These are phyloP conservation scores for Termitomyces sp. DNA, from an alignment of 768 basidiomycete genomes.

Conservation along the genomic window DNA sequence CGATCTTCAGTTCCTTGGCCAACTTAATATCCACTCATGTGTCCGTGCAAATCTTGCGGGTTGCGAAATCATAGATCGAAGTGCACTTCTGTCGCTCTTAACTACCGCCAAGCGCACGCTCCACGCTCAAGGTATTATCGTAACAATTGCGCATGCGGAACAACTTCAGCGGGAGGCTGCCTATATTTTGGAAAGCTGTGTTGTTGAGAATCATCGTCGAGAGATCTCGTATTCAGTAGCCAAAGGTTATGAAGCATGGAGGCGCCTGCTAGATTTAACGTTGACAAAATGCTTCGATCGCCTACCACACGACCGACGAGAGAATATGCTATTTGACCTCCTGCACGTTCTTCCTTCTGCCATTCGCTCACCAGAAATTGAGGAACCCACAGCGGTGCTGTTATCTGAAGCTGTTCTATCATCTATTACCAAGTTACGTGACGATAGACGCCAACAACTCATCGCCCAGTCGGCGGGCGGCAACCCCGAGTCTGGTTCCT, in stretches of 20 bases:
- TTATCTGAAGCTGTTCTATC: conserved; percentile 81
- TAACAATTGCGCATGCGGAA: conserved; percentile 56
- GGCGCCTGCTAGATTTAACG: conserved; percentile 75
- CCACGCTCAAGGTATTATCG: conserved; percentile 61
- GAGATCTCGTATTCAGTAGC: conserved; percentile 69
- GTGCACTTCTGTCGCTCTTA: conserved; percentile 66
- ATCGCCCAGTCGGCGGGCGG: conserved; percentile 61
- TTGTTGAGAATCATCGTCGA: conserved; percentile 82
- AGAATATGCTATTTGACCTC: conserved; percentile 87
- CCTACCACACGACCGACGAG: conserved; percentile 75
- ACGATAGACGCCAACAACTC: conserved; percentile 69
- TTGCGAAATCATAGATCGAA: conserved; percentile 79
- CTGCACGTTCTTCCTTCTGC: conserved; percentile 74
- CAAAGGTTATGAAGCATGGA: conserved; percentile 79
- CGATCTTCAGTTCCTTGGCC: conserved; percentile 57
- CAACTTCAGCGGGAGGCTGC: conserved; percentile 62
- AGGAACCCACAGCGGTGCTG: conserved; percentile 72
- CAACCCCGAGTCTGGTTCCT: conserved; percentile 55
- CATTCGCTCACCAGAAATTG: conserved; percentile 57
- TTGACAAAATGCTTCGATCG: conserved; percentile 84
- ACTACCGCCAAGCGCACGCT: conserved; percentile 51
- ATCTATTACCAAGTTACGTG: conserved; percentile 82
- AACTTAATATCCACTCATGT: conserved; percentile 67
- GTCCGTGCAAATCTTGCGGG: conserved; percentile 61
- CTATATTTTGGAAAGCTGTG: conserved; percentile 80